These are phyloP conservation scores for Penicillium verhagenii DNA, from an alignment of 495 filamentous ascomycete genomes.

Conservation along the genomic window DNA sequence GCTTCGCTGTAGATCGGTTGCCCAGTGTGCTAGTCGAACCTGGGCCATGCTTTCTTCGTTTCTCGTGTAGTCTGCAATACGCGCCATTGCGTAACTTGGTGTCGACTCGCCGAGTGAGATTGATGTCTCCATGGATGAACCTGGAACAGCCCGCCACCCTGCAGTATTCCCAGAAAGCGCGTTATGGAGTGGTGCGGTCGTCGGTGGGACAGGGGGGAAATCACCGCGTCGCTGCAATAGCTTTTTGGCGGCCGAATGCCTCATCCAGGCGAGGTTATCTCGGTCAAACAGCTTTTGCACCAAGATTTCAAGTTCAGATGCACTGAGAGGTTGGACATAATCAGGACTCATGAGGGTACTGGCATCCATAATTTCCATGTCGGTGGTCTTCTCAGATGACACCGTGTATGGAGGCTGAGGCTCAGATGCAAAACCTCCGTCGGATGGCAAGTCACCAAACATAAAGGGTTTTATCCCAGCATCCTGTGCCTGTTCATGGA, in stretches of 20 bases:
- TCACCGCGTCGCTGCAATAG: slow-evolving; percentile 64
- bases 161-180: slow-evolving; percentile 9
- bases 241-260: slow-evolving; percentile 84
- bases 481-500: slow-evolving; percentile 54
- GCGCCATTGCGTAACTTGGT: slow-evolving; percentile 65
- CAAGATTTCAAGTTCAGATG: slow-evolving; percentile 71
- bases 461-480: slow-evolving; percentile 67
- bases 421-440: slow-evolving; percentile 25
- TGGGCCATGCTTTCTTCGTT: slow-evolving; percentile 74
- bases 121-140: slow-evolving; percentile 23
- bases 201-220: slow-evolving; percentile 3
- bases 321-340: slow-evolving; percentile 80
- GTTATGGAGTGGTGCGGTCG: slow-evolving; percentile 10
- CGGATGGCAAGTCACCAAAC: slow-evolving; percentile 48
- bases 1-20: slow-evolving; percentile 80
- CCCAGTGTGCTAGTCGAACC: slow-evolving; percentile 85
- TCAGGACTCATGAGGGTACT: slow-evolving; percentile 92
- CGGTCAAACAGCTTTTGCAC: slow-evolving; percentile 74
- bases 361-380: slow-evolving; percentile 91
- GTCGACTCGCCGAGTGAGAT: slow-evolving; percentile 33
- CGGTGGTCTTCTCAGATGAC: slow-evolving; percentile 72
- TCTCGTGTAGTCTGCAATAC: slow-evolving; percentile 68
- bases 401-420: slow-evolving; percentile 65
- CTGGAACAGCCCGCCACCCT: slow-evolving; percentile 9
- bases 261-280: slow-evolving; percentile 80